Conservation (phyloP, 2,329 filamentous ascomycete genomes). For the Byssochlamys sp. region DNA sequence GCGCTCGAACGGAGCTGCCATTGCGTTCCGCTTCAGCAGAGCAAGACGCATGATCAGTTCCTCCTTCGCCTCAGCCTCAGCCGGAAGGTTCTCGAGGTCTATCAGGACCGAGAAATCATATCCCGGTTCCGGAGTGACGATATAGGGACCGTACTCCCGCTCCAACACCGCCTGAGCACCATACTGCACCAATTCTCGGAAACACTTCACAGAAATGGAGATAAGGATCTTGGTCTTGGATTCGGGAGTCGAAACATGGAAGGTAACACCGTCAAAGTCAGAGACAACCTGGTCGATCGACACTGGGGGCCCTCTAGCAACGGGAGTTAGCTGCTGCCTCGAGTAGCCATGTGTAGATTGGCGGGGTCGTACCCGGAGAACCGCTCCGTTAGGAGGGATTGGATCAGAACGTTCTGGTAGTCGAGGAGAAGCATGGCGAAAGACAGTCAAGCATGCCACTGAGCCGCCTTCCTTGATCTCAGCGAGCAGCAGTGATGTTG, state of each 20-base stretch:
- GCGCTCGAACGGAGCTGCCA: constrained; percentile 96
- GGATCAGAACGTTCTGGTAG: constrained; percentile 96
- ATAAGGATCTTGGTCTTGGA: constrained; percentile 87
- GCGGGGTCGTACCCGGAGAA: constrained; percentile 62
- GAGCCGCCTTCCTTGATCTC: background rate
- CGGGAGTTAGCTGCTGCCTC: constrained; percentile 29
- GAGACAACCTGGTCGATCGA: constrained; percentile 97
- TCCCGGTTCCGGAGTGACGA: constrained; percentile 74
- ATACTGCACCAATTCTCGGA: constrained; percentile 80
- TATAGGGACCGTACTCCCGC: constrained; percentile 88
- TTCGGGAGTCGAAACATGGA: constrained; percentile 95
- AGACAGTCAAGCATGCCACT: constrained; percentile 8
- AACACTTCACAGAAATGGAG: constrained; percentile 92
- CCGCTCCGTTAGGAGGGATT: constrained; percentile 87
- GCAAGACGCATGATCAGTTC: constrained; percentile 80
- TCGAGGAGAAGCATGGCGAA: constrained; percentile 77
- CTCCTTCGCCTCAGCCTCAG: constrained; percentile 73
- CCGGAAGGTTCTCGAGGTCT: constrained; percentile 78
- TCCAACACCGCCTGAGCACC: constrained; percentile 84
- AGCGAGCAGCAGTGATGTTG: constrained; percentile 1
- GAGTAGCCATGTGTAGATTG: constrained; percentile 21
- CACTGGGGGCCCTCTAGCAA: constrained; percentile 62
- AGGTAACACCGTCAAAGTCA: constrained; percentile 97
- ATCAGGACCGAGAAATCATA: constrained; percentile 93
- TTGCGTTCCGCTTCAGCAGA: constrained; percentile 91